Conservation (phyloP, 805 yeast species). For the Spathaspora gorwiae region DNA sequence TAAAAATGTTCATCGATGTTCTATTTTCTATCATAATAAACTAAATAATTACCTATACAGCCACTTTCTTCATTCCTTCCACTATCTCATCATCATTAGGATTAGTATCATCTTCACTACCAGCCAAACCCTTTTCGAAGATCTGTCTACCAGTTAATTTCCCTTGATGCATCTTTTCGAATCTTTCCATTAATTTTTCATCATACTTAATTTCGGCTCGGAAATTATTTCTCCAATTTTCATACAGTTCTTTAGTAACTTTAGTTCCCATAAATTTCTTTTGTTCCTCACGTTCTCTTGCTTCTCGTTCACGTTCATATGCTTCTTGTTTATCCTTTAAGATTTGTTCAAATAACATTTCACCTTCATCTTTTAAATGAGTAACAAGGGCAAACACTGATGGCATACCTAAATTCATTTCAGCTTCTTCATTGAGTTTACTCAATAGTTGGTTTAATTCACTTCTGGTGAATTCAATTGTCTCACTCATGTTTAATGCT, state of each 20-base stretch:
- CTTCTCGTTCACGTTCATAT: conserved; percentile 49
- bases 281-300: conserved; percentile 77
- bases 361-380: conserved; percentile 77
- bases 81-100: conserved; percentile 29
- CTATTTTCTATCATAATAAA: too few relatives aligned
- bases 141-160: conserved; percentile 84
- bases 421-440: conserved; percentile 55
- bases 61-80: conserved; percentile 1
- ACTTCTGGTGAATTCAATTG: conserved; percentile 47
- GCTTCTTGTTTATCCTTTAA: conserved; percentile 48
- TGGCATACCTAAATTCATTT: conserved; percentile 86
- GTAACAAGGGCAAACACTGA: conserved; percentile 78
- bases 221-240: conserved; percentile 68
- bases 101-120: conserved; percentile 39
- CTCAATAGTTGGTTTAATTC: conserved; percentile 42
- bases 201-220: conserved; percentile 71
- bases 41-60: background rate
- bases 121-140: conserved; percentile 82
- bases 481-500: conserved; percentile 52
- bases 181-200: conserved; percentile 48
- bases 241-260: conserved; percentile 74
- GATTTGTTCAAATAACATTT: conserved; percentile 57
- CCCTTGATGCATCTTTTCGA: conserved; percentile 60
- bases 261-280: conserved; percentile 87
- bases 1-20: too few relatives aligned